phyloP scores from a whole-genome alignment of 1,284 basidiomycete species.

The Gymnopus androsaceus region DNA sequence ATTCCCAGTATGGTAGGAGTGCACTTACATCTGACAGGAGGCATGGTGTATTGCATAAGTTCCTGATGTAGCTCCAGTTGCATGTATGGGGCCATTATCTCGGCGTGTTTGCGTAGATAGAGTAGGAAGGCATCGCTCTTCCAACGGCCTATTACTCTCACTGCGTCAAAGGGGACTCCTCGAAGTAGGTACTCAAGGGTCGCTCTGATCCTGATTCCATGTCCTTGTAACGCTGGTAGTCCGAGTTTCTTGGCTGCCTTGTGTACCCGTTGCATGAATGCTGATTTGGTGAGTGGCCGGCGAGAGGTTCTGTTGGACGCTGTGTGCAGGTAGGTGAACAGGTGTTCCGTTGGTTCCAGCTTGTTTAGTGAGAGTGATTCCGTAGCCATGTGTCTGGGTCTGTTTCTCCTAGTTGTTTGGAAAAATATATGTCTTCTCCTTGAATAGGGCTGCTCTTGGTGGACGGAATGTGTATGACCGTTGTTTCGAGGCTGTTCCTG shows the following conservation, averaged over 20 bases:
- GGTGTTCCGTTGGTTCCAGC: neutral
- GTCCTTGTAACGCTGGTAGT: conserved; percentile 24
- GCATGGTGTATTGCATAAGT: too few species aligned
- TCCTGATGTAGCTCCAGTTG: too few species aligned
- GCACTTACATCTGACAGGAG: too few species aligned
- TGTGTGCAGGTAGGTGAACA: neutral
- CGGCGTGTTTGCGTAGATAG: too few species aligned
- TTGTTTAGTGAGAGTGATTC: neutral
- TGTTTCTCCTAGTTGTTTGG: neutral
- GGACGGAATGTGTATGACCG: neutral
- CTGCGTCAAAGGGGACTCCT: conserved; percentile 4
- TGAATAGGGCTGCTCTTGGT: neutral
- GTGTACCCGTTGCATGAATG: neutral
- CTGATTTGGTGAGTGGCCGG: neutral
- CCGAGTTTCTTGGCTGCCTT: neutral
- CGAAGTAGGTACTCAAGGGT: conserved; percentile 29
- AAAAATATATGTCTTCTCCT: neutral
- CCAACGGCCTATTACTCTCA: neutral
- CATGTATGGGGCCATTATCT: too few species aligned
- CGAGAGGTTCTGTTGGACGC: neutral
- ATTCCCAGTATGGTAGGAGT: too few species aligned
- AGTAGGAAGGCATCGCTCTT: too few species aligned
- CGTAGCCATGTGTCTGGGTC: neutral
- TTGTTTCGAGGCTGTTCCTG: neutral
- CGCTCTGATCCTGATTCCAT: conserved; percentile 41